Evolutionary conservation across 202 grass and related monocot genomes (phyloP), one percentile per base, ranked within the genome.

Genomic region (Schoenoplectus tabernaemontani): DNA sequence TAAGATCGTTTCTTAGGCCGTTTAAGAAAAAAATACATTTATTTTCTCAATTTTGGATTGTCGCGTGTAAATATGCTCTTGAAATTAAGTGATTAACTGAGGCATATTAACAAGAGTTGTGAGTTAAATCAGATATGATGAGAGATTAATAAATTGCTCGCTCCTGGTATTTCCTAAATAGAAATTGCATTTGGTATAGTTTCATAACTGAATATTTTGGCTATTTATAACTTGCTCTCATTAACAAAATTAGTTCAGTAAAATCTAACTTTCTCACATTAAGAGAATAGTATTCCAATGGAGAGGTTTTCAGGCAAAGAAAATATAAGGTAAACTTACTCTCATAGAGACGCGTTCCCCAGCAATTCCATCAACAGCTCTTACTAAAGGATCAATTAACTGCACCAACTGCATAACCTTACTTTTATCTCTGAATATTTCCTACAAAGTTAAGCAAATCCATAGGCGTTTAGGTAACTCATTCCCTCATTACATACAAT

Each of bases 301-400:
- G 65, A 68, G 42, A 43, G 57, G 42, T 50, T 16, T 16, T 67
- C 17, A 81, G 59, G 46, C 16, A 76, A 78, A 36, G 5, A 26
- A 17, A 32, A 16, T 34, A 80, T 64, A 75, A 50, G 75, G 15
- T 70, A 16, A 79, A 86, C 91, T 84, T 83, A 97, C 94, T 86
- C 94, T 92, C 61, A 97, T 97, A 57, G 94, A 92, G 41, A 97
- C 84, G 19, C 85, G 62, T 80, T 97, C 74, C 72, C 91, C 94
- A 59, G 89, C 78, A 84, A 93, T 84, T 41, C 94, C 94, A 84
- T 97, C 91, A 77, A 97, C 42, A 22, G 80, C 89, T 87, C 91
- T 80, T 57, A 97, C 94, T 66, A 90, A 84, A 58, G 94, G 94
- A 79, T 93, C 84, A 71, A 97, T 77, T 70, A 85, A 57, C 54